Evolutionary conservation across 1,284 basidiomycete species (phyloP).

Genomic region (Ganoderma sp.): DNA sequence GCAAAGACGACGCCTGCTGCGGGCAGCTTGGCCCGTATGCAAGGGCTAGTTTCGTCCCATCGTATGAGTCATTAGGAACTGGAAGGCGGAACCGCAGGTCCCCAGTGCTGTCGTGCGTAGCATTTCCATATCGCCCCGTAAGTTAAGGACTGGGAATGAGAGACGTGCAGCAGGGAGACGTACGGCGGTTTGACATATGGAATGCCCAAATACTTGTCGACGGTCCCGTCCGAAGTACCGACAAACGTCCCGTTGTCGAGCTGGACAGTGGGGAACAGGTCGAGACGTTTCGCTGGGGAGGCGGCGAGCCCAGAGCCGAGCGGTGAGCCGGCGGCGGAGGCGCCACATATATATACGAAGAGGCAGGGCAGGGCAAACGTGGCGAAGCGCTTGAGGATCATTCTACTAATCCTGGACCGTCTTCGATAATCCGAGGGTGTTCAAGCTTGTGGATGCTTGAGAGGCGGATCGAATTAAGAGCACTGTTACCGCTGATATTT

Average conservation of each 20-base stretch:
- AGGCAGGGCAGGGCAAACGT: background rate
- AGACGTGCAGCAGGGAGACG: constrained; percentile 20
- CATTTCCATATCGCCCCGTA: background rate
- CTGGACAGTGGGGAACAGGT: background rate
- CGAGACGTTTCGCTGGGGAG: background rate
- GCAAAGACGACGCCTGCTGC: constrained; percentile 45
- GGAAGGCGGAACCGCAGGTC: constrained; percentile 53
- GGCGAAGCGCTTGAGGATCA: background rate
- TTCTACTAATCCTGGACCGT: too few relatives aligned
- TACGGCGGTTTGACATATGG: constrained; percentile 56
- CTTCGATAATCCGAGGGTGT: too few relatives aligned
- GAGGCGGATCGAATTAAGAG: background rate
- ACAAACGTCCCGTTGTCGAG: constrained; percentile 15
- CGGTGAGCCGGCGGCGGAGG: background rate
- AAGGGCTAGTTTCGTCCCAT: constrained; percentile 46
- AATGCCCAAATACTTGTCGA: constrained; percentile 55
- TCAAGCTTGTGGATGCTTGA: too few relatives aligned
- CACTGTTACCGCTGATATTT: background rate
- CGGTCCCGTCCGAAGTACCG: constrained; percentile 20
- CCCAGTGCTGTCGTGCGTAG: background rate
- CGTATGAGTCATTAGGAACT: constrained; percentile 49
- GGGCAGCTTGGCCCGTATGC: constrained; percentile 55
- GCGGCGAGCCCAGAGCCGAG: background rate
- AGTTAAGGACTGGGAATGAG: background rate
- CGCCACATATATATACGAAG: too few relatives aligned